These are phyloP conservation scores for Kwoniella shandongensis DNA, from an alignment of 768 basidiomycete genomes.

Conservation along the genomic window DNA sequence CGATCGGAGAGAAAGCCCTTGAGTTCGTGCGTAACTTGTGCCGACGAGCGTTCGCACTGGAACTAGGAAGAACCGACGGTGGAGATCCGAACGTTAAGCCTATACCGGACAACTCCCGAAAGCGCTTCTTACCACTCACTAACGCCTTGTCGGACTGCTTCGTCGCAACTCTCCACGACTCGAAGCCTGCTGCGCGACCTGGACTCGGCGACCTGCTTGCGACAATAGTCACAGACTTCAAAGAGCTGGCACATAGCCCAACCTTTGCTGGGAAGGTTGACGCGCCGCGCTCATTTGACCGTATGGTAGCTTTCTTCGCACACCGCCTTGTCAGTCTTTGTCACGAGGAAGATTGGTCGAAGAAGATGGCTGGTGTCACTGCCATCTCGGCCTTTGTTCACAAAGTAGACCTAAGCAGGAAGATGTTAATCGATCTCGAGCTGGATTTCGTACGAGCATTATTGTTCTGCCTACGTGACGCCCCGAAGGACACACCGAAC, in stretches of 20 bases:
- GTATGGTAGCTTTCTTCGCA: constrained; percentile 75
- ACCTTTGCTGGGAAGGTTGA: constrained; percentile 33
- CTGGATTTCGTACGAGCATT: constrained; percentile 86
- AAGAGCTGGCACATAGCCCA: constrained; percentile 55
- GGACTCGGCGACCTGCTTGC: constrained; percentile 65
- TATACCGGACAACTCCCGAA: constrained; percentile 35
- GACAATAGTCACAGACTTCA: constrained; percentile 67
- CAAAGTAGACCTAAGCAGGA: constrained; percentile 68
- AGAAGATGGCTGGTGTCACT: constrained; percentile 82
- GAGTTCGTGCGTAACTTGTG: constrained; percentile 70
- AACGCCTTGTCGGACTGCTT: constrained; percentile 67
- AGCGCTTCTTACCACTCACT: constrained; percentile 50
- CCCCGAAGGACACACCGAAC: constrained; percentile 81
- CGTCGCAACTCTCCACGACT: constrained; percentile 67
- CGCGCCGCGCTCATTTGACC: constrained; percentile 54
- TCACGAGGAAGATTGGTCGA: constrained; percentile 84
- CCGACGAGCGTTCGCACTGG: constrained; percentile 69
- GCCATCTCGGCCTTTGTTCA: constrained; percentile 79
- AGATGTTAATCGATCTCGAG: constrained; percentile 82
- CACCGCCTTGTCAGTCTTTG: constrained; percentile 81
- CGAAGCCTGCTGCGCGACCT: constrained; percentile 33
- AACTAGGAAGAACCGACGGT: constrained; percentile 58
- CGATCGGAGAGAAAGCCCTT: constrained; percentile 61
- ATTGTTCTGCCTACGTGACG: constrained; percentile 88
- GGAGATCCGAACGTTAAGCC: constrained; percentile 31